phyloP scores from a whole-genome alignment of 208 protist genomes.

The Leishmania tarentolae region DNA sequence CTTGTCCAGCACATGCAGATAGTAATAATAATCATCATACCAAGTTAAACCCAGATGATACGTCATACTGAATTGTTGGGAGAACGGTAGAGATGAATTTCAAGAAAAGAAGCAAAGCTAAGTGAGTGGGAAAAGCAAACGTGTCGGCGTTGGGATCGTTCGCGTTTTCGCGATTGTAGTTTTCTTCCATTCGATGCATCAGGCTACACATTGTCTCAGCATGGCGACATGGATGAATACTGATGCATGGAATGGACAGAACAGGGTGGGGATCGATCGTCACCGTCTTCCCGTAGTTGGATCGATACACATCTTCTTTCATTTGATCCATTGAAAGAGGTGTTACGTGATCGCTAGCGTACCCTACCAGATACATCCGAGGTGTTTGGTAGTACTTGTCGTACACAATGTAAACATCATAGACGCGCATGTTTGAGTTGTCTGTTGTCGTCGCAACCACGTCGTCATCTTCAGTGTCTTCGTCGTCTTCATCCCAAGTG shows the following conservation, averaged over 20 bases:
- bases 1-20: neutral
- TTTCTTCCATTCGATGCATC: conserved; percentile 74
- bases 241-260: conserved; percentile 81
- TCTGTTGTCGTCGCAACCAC: conserved; percentile 5
- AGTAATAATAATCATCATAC: conserved; percentile 5
- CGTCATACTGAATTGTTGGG: conserved; percentile 97
- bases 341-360: conserved; percentile 65
- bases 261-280: conserved; percentile 95
- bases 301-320: conserved; percentile 97
- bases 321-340: conserved; percentile 91
- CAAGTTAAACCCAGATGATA: conserved; percentile 86
- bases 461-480: conserved; percentile 35
- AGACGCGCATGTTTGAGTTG: conserved; percentile 66
- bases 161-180: conserved; percentile 47
- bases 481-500: conserved; percentile 65
- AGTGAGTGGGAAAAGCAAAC: conserved; percentile 54
- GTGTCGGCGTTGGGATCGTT: conserved; percentile 33
- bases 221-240: conserved; percentile 97
- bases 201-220: conserved; percentile 95
- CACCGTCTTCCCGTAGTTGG: conserved; percentile 97
- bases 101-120: conserved; percentile 74
- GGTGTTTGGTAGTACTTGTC: conserved; percentile 98
- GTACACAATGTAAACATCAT: conserved; percentile 97
- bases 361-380: conserved; percentile 96
- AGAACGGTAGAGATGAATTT: conserved; percentile 96